phyloP scores from a whole-genome alignment of 108 stramenopile species.

The Thalassiosira profunda region DNA sequence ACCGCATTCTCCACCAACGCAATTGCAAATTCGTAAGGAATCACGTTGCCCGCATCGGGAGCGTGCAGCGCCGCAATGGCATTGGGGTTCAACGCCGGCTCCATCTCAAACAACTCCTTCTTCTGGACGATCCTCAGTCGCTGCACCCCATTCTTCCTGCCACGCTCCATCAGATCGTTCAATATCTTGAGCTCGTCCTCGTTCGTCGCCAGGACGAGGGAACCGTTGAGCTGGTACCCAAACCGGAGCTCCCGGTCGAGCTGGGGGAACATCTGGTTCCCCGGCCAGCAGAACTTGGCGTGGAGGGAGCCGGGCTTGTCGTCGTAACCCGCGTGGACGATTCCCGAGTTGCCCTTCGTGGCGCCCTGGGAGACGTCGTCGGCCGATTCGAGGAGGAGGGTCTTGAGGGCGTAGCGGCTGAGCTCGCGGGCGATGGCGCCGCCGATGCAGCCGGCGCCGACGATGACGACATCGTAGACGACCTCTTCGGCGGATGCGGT shows the following conservation, averaged over 20 bases:
- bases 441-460: slow-evolving; percentile 84
- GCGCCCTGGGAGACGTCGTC: slow-evolving; percentile 83
- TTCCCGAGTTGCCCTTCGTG: slow-evolving; percentile 83
- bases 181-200: slow-evolving; percentile 62
- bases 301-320: slow-evolving; percentile 76
- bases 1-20: slow-evolving; percentile 88
- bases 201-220: slow-evolving; percentile 73
- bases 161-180: slow-evolving; percentile 68
- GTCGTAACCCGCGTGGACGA: slow-evolving; percentile 90
- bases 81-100: slow-evolving; percentile 64
- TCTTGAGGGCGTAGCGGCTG: slow-evolving; percentile 48
- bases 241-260: slow-evolving; percentile 80
- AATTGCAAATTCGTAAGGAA: slow-evolving; percentile 86
- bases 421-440: slow-evolving; percentile 85
- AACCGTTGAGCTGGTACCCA: slow-evolving; percentile 86
- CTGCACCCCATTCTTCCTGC: slow-evolving; percentile 78
- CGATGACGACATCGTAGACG: slow-evolving; percentile 65
- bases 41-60: slow-evolving; percentile 87
- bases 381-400: slow-evolving; percentile 73
- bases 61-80: slow-evolving; percentile 75
- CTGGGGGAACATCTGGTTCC: slow-evolving; percentile 88
- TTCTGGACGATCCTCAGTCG: slow-evolving; percentile 66
- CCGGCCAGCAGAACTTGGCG: slow-evolving; percentile 81
- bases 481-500: slow-evolving; percentile 11
- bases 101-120: slow-evolving; percentile 66